Percentiles rank a stretch among this genome's conserved stretches.
These are phyloP conservation scores for Phytophthora sp. DNA, from an alignment of 352 stramenopile species.

Conservation along the genomic window DNA sequence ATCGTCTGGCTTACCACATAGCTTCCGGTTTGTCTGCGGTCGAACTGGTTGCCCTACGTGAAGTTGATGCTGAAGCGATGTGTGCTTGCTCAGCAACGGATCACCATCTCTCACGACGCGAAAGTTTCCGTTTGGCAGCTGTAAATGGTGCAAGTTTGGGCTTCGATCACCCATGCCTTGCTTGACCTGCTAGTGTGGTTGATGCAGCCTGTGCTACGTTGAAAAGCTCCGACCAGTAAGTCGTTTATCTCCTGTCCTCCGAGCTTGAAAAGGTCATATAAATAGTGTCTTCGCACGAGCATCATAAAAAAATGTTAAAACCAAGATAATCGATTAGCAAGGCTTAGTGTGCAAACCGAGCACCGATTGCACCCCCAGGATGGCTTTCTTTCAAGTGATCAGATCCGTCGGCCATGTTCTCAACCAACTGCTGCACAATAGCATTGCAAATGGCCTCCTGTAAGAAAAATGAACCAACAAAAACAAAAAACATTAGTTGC, in stretches of 20 bases:
- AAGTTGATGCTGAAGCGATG: conserved; percentile 30
- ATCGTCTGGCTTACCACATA: conserved; percentile 3
- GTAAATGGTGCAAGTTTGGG: conserved; percentile 32
- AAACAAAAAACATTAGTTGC: background rate
- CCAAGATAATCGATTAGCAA: background rate
- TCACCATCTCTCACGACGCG: conserved; percentile 36
- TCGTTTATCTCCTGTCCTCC: no score
- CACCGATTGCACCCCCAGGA: conserved; percentile 73
- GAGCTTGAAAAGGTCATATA: no score
- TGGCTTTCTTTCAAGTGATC: conserved; percentile 61
- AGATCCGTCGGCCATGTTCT: conserved; percentile 32
- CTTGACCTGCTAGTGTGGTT: background rate
- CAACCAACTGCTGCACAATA: conserved; percentile 67
- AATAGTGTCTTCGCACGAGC: background rate
- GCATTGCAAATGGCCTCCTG: conserved; percentile 82
- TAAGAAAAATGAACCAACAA: background rate
- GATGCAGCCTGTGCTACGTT: no score
- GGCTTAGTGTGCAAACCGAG: conserved; percentile 25
- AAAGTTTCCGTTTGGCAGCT: conserved; percentile 41
- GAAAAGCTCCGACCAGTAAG: no score
- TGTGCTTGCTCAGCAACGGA: conserved; percentile 40
- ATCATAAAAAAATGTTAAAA: background rate
- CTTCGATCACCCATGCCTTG: conserved; percentile 14
- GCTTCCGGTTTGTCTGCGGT: conserved; percentile 6
- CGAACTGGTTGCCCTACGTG: conserved; percentile 11